Evolutionary conservation across 2,329 filamentous ascomycete genomes (phyloP).

Genomic region (Cladosporium sp.): DNA sequence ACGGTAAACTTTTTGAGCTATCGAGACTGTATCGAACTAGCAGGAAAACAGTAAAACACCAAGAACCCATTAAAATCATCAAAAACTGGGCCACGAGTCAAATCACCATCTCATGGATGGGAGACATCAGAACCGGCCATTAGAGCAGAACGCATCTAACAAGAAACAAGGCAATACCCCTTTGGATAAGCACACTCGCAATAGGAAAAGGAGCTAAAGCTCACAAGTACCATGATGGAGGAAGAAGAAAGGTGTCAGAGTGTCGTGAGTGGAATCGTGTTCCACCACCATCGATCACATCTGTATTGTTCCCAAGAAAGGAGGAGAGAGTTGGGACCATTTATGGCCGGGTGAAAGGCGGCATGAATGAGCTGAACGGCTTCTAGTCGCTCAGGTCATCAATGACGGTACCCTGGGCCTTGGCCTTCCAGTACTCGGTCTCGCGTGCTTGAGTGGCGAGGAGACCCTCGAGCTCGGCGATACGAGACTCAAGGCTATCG

Average conservation of each 20-base stretch:
- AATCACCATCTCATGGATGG: constrained; percentile 10
- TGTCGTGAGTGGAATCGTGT: constrained; percentile 1
- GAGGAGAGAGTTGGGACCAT: background rate
- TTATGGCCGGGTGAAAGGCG: background rate
- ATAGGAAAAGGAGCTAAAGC: constrained; percentile 18
- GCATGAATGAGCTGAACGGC: background rate
- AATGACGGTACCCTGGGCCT: constrained; percentile 19
- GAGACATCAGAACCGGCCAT: constrained; percentile 43
- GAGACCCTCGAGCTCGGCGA: constrained; percentile 53
- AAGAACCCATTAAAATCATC: constrained; percentile 13
- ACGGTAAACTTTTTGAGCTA: constrained; percentile 17
- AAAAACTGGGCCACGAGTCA: constrained; percentile 22
- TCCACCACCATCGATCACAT: constrained; percentile 20
- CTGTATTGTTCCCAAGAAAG: constrained; percentile 16
- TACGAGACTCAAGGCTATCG: constrained; percentile 72
- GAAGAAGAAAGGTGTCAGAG: constrained; percentile 14
- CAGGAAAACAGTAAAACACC: background rate
- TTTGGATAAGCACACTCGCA: constrained; percentile 13
- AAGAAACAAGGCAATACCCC: constrained; percentile 10
- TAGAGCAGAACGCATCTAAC: constrained; percentile 22
- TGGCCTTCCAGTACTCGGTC: constrained; percentile 23
- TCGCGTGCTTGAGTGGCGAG: constrained; percentile 30
- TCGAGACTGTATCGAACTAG: constrained; percentile 6
- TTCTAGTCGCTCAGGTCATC: constrained; percentile 19
- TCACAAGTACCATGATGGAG: constrained; percentile 9